phyloP scores from a whole-genome alignment of 192 early-diverging fungal species.

The Allomyces macrogynus region DNA sequence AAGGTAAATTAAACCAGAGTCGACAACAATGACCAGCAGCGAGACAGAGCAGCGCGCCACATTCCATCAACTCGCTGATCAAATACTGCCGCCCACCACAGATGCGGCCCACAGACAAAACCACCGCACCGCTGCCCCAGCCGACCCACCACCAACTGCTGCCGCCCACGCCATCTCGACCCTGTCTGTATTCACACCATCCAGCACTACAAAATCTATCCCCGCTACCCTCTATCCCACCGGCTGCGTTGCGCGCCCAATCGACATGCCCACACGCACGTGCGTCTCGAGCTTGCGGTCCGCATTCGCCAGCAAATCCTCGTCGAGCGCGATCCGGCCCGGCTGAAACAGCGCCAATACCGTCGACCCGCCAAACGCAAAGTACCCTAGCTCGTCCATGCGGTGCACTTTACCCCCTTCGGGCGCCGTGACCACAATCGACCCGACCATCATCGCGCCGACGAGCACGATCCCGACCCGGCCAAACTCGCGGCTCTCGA shows the following conservation, averaged over 20 bases:
- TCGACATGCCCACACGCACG: constrained; percentile 25
- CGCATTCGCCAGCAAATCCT: constrained; percentile 44
- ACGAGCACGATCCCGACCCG: constrained; percentile 44
- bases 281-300: constrained; percentile 45
- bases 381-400: constrained; percentile 63
- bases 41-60: too few species aligned
- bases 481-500: constrained; percentile 44
- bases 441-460: constrained; percentile 75
- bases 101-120: too few species aligned
- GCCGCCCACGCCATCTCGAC: too few species aligned
- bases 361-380: constrained; percentile 67
- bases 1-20: too few species aligned
- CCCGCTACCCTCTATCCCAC: too few species aligned
- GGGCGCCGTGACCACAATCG: constrained; percentile 36
- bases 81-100: too few species aligned
- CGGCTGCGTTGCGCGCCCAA: constrained; percentile 8
- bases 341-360: constrained; percentile 45
- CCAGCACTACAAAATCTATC: too few species aligned
- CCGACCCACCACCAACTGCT: too few species aligned
- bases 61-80: too few species aligned
- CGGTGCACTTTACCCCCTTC: constrained; percentile 21
- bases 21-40: too few species aligned
- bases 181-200: too few species aligned
- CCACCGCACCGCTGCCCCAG: too few species aligned
- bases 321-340: constrained; percentile 37